Evolutionary conservation across 495 filamentous ascomycete species (phyloP).

Genomic region (Usnea hakonensis): DNA sequence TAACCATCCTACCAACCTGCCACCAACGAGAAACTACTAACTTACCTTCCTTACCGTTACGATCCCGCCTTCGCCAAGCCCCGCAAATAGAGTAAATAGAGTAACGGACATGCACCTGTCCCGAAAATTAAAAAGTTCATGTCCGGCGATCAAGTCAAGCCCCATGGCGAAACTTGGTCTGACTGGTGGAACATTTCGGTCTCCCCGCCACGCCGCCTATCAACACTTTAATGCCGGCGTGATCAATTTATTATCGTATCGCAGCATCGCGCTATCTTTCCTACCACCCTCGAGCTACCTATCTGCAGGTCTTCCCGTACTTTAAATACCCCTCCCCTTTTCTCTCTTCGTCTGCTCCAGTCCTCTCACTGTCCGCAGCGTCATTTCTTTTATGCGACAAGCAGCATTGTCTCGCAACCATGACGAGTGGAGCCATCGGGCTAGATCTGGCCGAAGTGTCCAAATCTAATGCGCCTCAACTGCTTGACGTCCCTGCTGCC

Average conservation of each 20-base stretch:
- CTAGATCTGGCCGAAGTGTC: constrained; percentile 15
- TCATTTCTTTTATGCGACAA: neutral
- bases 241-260: neutral
- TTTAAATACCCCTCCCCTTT: constrained; percentile 1
- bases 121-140: neutral
- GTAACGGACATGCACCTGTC: neutral
- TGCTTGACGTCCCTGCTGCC: constrained; percentile 11
- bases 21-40: too few species aligned
- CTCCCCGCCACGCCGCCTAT: neutral
- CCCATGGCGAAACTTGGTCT: too few species aligned
- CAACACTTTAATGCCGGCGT: neutral
- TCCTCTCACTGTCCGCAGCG: neutral
- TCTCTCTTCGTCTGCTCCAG: neutral
- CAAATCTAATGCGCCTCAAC: constrained; percentile 15
- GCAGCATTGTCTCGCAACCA: neutral
- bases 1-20: neutral
- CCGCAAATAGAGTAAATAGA: too few species aligned
- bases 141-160: neutral
- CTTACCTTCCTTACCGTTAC: neutral
- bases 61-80: neutral
- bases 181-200: neutral
- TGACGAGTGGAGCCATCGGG: constrained; percentile 13
- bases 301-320: neutral
- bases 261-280: neutral
- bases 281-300: neutral